Base-by-base conservation (phyloP, 768 basidiomycete genomes). In the Tylopilus plumbeoviolaceoides region DNA sequence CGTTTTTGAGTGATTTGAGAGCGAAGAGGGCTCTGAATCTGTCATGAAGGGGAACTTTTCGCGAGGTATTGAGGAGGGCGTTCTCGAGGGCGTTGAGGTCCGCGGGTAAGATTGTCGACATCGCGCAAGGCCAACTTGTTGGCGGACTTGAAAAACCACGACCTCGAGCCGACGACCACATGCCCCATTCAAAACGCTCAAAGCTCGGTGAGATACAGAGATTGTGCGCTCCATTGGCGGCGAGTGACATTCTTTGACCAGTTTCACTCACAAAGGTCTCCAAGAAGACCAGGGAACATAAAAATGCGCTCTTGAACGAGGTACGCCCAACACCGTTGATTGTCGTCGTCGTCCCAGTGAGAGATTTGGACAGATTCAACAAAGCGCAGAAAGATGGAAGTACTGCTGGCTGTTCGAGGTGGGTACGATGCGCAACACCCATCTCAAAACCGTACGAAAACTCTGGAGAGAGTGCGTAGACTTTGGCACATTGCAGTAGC, bases 351-450 rank as follows among this genome's bases (percentile, higher is more conserved):
- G 18, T 57, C 44, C 36, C 40, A 33, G 41, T 33, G 44, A 52
- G 42, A 18, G 50, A 46, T 61, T 87, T 49, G 18, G 51, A 50
- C 63, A 94, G 91, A 75, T 98, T 49, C 89, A 91, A 76, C 78
- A 78, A 65, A 84, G 85, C 66, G 75, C 85, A 20, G 92, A 95
- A 60, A 89, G 91, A 74, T 98, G 91, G 86, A 82, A 82, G 64
- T 95, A 97, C 70, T 89, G 91, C 73, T 99, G 94, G 91, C 67
- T 98, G 36, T 97, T 99, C 67, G 85, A 89, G 61, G 91, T 98
- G 6, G 95, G 94, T 15, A 84, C 93, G 60, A 95, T 98, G 93
- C 79, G 97, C 55, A 98, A 95, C 73, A 75, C 93, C 25, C 88
- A 92, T 71, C 74, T 99, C 36, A 95, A 98, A 78, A 93, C 91